Base-by-base conservation (phyloP, 352 stramenopile genomes). In the Pythium oligandrum region DNA sequence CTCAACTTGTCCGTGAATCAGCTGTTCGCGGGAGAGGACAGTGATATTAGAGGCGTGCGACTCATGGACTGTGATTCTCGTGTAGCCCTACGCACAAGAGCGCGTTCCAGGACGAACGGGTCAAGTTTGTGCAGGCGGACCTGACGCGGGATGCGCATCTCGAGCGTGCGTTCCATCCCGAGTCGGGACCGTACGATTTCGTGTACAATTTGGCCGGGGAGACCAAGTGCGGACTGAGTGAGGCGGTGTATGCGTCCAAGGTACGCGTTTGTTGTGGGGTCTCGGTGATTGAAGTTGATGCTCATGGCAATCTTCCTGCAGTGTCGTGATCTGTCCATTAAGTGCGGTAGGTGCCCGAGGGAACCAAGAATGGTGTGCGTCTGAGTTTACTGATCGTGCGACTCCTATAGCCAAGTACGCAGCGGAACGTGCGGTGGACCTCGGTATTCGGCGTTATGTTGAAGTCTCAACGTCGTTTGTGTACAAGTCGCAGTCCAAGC, bases 381-480 rank as follows among this genome's bases (percentile, higher is more conserved):
- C 8, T 45, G 6, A 26, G 12, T 33, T 26, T 36, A 10, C 5
- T 11, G 7, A 12, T 33, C 30, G 48, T 5, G 2, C 6, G 37
- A 12, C 35, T n/a, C 9, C 8, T 53, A 40, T 37, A 66, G 59
- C 59, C 11, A 61, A 49, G 38, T 61, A 47, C 30, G 40, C 59
- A 77, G 78, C 79, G 36, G 75, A 78, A 47, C 88, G 88, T 57
- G 78, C 75, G 5, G 61, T 80, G 35, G 72, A 79, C 40, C 51
- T 90, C 46, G 68, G 77, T 9, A 74, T 93, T n/a, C 87, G 86
- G 53, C 76, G 81, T 33, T 93, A 79, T 53, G 57, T 95, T 54
- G 85, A 95, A 66, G 80, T 95, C 11, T 95, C 85, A 17, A 93
- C 85, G 30, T 80, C 78, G n/a, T 90, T 90, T 48, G 83, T 95